Evolutionary conservation across 148 eudicot genomes (phyloP).

Genomic region (Vaccinium macrocarpon): DNA sequence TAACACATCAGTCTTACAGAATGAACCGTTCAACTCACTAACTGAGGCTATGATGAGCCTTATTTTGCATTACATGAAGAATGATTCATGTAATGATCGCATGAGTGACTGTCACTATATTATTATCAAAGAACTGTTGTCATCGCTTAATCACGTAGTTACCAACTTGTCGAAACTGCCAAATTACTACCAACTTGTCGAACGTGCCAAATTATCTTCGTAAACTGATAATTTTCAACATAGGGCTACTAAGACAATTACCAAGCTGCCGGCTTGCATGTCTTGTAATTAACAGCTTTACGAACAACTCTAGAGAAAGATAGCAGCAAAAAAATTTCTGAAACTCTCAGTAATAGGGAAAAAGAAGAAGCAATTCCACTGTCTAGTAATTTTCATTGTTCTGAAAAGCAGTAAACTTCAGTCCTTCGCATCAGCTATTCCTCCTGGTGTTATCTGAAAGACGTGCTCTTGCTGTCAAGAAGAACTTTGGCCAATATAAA

Average conservation of each 20-base stretch:
- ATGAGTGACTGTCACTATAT: too few relatives aligned
- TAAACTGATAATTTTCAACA: too few relatives aligned
- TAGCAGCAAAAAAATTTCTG: neutral
- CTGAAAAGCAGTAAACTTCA: conserved; percentile 28
- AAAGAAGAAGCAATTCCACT: neutral
- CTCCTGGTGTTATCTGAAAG: conserved; percentile 96
- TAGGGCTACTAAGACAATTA: neutral
- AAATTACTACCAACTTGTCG: neutral
- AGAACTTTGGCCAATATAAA: conserved; percentile 10
- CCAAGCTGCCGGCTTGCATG: neutral
- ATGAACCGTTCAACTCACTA: too few relatives aligned
- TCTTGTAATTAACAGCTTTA: neutral
- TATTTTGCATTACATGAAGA: too few relatives aligned
- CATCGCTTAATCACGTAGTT: too few relatives aligned
- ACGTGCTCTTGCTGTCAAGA: conserved; percentile 57
- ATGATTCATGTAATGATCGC: too few relatives aligned
- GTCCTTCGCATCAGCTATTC: conserved; percentile 97
- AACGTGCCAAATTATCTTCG: neutral
- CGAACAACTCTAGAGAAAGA: neutral
- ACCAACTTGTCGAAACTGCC: neutral
- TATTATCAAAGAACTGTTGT: too few relatives aligned
- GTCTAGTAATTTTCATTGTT: neutral
- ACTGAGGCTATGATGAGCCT: too few relatives aligned
- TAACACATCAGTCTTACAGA: too few relatives aligned
- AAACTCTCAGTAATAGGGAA: neutral